Evolutionary conservation across 345 rosid species (phyloP).

Genomic region (Arabis alpina): DNA sequence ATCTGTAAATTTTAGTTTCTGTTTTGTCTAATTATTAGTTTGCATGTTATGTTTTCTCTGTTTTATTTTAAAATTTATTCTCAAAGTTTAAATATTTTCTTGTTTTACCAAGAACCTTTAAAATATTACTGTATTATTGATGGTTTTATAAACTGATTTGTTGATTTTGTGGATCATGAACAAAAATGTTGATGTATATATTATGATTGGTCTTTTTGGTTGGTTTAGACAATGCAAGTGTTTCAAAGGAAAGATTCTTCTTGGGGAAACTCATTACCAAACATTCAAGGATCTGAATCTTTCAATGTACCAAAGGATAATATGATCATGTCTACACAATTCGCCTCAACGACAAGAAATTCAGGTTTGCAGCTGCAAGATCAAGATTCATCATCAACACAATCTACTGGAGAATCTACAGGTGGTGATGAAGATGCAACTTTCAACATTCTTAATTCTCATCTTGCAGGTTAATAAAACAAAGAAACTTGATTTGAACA

Average conservation of each 20-base stretch:
- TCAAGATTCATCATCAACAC: conserved; percentile 67
- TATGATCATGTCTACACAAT: conserved; percentile 42
- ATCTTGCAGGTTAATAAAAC: conserved; percentile 34
- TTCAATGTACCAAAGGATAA: conserved; percentile 28
- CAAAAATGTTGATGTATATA: conserved; percentile 1
- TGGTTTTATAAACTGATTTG: conserved; percentile 1
- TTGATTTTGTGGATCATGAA: conserved; percentile 26
- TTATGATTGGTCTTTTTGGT: conserved; percentile 22
- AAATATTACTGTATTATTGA: conserved; percentile 1
- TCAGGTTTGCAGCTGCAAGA: conserved; percentile 51
- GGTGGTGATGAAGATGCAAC: conserved; percentile 54
- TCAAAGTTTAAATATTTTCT: conserved; percentile 27
- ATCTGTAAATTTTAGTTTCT: background rate
- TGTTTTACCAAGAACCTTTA: background rate
- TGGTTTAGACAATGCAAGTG: conserved; percentile 46
- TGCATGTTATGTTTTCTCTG: conserved; percentile 37
- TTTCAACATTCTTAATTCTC: conserved; percentile 37
- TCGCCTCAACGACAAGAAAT: conserved; percentile 42
- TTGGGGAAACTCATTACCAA: conserved; percentile 32
- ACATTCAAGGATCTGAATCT: conserved; percentile 34
- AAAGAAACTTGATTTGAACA: background rate
- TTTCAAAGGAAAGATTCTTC: conserved; percentile 25
- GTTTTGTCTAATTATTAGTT: conserved; percentile 4
- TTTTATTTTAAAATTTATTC: too few species aligned
- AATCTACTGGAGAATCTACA: conserved; percentile 65